phyloP scores from a whole-genome alignment of 2,329 filamentous ascomycete genomes.

The Thelonectria blattea region DNA sequence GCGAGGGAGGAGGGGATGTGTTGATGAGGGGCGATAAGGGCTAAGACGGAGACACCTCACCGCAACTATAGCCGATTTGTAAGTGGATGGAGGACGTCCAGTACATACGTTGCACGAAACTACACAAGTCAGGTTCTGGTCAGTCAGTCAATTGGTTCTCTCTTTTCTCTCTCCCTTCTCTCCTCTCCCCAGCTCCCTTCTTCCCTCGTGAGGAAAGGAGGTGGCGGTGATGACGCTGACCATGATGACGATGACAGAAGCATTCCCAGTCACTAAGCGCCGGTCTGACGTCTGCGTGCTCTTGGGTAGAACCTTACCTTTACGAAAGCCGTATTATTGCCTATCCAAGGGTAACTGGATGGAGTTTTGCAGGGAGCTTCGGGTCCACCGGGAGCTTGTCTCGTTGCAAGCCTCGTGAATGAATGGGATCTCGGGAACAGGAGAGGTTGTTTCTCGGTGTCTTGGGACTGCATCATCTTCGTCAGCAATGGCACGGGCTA shows the following conservation, averaged over 20 bases:
- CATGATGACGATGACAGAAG: conserved; percentile 2
- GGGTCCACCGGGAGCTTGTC: neutral
- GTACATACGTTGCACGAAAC: neutral
- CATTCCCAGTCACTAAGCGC: neutral
- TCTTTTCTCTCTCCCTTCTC: neutral
- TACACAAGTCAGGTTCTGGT: conserved; percentile 1
- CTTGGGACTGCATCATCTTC: neutral
- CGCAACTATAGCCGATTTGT: conserved; percentile 1
- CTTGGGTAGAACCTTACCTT: conserved; percentile 6
- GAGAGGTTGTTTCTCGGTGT: neutral
- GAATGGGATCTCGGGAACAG: neutral
- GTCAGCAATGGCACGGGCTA: neutral
- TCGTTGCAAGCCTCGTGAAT: neutral
- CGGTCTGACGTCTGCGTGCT: neutral
- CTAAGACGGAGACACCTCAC: neutral
- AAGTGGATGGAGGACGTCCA: neutral
- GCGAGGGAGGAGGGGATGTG: conserved; percentile 4
- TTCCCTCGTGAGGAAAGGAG: neutral
- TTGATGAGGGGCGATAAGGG: conserved; percentile 3
- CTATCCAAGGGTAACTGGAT: neutral
- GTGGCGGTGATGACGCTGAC: conserved; percentile 11
- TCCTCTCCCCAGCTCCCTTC: neutral
- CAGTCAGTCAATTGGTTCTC: neutral
- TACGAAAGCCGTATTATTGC: too few species aligned
- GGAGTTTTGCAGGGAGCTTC: conserved; percentile 5